Evolutionary conservation across 2,329 filamentous ascomycete genomes (phyloP).

Genomic region (Basipetospora chlamydospora): DNA sequence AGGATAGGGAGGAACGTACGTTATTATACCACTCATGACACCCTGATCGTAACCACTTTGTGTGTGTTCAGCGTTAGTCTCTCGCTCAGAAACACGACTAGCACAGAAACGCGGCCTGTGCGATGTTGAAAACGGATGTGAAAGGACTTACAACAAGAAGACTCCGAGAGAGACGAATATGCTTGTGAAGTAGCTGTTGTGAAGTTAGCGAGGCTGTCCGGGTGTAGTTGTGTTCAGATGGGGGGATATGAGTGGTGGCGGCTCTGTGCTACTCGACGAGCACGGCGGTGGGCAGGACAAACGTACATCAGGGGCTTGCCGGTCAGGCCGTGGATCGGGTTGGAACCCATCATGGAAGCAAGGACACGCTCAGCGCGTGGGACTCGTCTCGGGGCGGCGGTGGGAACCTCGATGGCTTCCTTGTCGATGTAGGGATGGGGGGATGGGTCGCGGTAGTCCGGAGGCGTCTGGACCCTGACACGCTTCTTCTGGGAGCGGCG

Average conservation of each 20-base stretch:
- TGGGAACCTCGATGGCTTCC: slow-evolving; percentile 73
- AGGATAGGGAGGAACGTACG: slow-evolving; percentile 29
- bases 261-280: slow-evolving; percentile 8
- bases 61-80: too few species aligned
- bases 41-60: slow-evolving; percentile 82
- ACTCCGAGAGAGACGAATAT: slow-evolving; percentile 79
- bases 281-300: slow-evolving; percentile 1
- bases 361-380: slow-evolving; percentile 55
- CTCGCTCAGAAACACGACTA: too few species aligned
- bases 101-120: too few species aligned
- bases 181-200: slow-evolving; percentile 75
- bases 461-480: slow-evolving; percentile 13
- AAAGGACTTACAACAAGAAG: too few species aligned
- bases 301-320: slow-evolving; percentile 83
- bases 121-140: too few species aligned
- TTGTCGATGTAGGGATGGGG: slow-evolving; percentile 42
- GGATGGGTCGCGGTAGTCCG: slow-evolving; percentile 12
- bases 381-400: slow-evolving; percentile 47
- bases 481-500: slow-evolving; percentile 25
- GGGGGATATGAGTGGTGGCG: neutral
- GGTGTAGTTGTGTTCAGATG: slow-evolving; percentile 7
- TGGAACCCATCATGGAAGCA: slow-evolving; percentile 71
- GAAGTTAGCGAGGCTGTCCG: slow-evolving; percentile 9
- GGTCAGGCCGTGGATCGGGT: slow-evolving; percentile 78
- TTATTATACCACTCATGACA: slow-evolving; percentile 66